Percentiles rank a stretch among this genome's conserved stretches.
These are phyloP conservation scores for Monilinia vaccinii-corymbosi DNA, from an alignment of 2,329 filamentous ascomycete genomes.

Conservation along the genomic window DNA sequence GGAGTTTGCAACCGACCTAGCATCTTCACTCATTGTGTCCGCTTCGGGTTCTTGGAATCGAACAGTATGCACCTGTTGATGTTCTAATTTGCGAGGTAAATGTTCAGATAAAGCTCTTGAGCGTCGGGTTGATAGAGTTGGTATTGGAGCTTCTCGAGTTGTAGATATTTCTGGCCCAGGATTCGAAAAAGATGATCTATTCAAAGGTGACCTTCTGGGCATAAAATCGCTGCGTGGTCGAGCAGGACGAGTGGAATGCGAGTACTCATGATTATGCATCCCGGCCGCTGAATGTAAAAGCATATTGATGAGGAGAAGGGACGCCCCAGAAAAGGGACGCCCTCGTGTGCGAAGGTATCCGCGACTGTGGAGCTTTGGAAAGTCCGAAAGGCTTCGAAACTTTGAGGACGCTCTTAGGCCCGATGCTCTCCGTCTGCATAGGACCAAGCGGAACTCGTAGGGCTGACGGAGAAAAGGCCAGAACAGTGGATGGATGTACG, in stretches of 20 bases:
- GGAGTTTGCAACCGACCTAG: constrained; percentile 26
- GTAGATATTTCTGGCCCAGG: constrained; percentile 20
- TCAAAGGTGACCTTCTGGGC: constrained; percentile 21
- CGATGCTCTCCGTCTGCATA: background rate
- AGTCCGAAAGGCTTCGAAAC: background rate
- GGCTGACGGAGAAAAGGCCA: background rate
- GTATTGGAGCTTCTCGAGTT: constrained; percentile 18
- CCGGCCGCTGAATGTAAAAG: constrained; percentile 26
- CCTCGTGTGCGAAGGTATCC: constrained; percentile 6
- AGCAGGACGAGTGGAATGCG: constrained; percentile 10
- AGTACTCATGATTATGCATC: constrained; percentile 27
- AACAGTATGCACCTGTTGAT: constrained; percentile 14
- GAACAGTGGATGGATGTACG: background rate
- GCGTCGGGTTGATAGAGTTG: constrained; percentile 10
- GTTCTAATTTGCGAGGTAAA: constrained; percentile 17
- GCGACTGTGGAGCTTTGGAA: background rate
- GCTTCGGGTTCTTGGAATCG: constrained; percentile 24
- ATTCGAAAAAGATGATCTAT: constrained; percentile 26
- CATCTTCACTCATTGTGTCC: constrained; percentile 29
- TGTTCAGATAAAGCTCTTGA: constrained; percentile 24
- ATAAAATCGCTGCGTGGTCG: constrained; percentile 12
- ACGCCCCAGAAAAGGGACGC: constrained; percentile 10
- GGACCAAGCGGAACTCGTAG: background rate
- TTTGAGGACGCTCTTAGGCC: background rate
- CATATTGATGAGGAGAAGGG: constrained; percentile 21